Evolutionary conservation across 2,329 filamentous ascomycete species (phyloP).

Genomic region (Calonectria hawksworthii): DNA sequence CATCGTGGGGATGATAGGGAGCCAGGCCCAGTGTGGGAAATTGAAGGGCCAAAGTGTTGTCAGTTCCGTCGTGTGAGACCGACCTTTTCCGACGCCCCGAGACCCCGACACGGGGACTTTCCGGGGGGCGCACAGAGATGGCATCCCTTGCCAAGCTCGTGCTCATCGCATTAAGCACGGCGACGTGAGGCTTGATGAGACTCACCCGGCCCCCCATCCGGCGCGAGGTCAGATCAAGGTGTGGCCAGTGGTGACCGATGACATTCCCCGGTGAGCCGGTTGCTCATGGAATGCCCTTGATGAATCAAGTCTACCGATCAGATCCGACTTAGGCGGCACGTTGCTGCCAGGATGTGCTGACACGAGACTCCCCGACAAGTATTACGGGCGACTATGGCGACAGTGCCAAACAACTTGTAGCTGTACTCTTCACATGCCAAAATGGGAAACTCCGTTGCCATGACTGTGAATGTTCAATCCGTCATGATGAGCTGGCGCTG

Average conservation of each 20-base stretch:
- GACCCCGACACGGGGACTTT: neutral
- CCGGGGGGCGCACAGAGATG: neutral
- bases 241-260: conserved; percentile 23
- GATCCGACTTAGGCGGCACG: neutral
- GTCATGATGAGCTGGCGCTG: conserved; percentile 14
- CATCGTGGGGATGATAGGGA: conserved; percentile 13
- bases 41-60: conserved; percentile 11
- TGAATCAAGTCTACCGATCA: neutral
- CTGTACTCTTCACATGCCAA: conserved; percentile 34
- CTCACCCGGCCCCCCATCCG: conserved; percentile 16
- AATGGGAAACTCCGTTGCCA: neutral
- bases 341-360: neutral
- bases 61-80: neutral
- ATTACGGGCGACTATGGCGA: neutral
- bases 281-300: neutral
- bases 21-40: conserved; percentile 14
- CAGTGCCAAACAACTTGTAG: neutral
- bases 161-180: neutral
- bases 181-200: conserved; percentile 24
- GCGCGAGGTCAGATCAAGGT: conserved; percentile 24
- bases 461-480: conserved; percentile 13
- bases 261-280: neutral
- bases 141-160: neutral
- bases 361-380: neutral
- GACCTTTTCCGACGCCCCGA: conserved; percentile 7